A percentile compares a stretch with the other conserved stretches of the same genome.
These are phyloP conservation scores for Drechslerella stenobrocha DNA, from an alignment of 2,329 filamentous ascomycete genomes.

Conservation along the genomic window DNA sequence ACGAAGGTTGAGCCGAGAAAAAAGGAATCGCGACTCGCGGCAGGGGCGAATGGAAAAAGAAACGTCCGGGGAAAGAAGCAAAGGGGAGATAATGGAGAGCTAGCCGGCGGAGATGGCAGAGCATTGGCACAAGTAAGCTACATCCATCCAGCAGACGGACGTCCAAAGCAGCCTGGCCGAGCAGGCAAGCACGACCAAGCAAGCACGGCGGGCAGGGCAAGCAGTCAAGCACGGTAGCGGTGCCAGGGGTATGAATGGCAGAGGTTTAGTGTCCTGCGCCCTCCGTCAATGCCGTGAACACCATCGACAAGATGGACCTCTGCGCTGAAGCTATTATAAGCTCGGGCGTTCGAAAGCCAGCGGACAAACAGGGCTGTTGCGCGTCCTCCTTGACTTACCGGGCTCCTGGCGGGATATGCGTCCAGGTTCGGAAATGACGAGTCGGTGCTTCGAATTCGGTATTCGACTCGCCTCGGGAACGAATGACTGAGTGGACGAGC, in stretches of 20 bases:
- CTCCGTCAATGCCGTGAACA: slow-evolving; percentile 12
- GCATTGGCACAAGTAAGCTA: slow-evolving; percentile 8
- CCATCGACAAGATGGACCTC: not conserved
- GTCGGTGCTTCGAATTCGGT: slow-evolving; percentile 20
- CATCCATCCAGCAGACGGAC: not conserved
- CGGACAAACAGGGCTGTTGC: slow-evolving; percentile 25
- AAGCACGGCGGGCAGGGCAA: not conserved
- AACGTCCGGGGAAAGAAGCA: not conserved
- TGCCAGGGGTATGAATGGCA: slow-evolving; percentile 28
- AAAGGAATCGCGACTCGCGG: slow-evolving; percentile 19
- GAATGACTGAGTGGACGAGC: too few species aligned
- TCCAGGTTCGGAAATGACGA: slow-evolving; percentile 34
- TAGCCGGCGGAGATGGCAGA: slow-evolving; percentile 9
- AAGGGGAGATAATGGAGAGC: slow-evolving; percentile 3
- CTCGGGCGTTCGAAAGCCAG: slow-evolving; percentile 1
- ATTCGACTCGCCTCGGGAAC: slow-evolving; percentile 4
- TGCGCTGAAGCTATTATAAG: slow-evolving; percentile 1
- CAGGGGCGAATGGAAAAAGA: slow-evolving; percentile 35
- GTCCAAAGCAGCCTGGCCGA: slow-evolving; percentile 2
- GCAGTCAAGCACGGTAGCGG: not conserved
- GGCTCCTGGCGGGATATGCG: slow-evolving; percentile 26
- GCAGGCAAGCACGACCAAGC: slow-evolving; percentile 12
- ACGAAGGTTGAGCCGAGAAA: slow-evolving; percentile 27
- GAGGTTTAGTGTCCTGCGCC: slow-evolving; percentile 15
- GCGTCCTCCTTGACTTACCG: slow-evolving; percentile 46